These are phyloP conservation scores for Mortierella sp. DNA, from an alignment of 371 early-diverging fungal genomes.

Conservation along the genomic window DNA sequence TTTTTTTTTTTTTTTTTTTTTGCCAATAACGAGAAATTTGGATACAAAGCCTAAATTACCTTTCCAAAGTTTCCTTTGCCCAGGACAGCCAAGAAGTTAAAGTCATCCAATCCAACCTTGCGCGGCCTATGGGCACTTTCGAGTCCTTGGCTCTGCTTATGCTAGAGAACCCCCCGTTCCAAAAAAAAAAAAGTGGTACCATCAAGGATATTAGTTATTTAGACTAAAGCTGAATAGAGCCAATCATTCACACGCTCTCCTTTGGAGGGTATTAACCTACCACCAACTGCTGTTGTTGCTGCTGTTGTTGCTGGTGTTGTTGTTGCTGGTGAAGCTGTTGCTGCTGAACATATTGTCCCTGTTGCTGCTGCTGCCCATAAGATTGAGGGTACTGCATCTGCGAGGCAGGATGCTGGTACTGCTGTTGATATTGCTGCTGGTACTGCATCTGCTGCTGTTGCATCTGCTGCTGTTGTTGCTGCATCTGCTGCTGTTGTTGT, in stretches of 20 bases:
- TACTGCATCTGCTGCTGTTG: conserved; percentile 31
- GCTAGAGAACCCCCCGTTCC: conserved; percentile 6
- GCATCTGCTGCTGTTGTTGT: conserved; percentile 32
- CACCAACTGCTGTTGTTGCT: conserved; percentile 16
- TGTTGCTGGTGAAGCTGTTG: conserved; percentile 36
- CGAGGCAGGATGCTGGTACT: conserved; percentile 10
- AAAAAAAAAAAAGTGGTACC: no score
- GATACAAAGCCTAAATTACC: conserved; percentile 56
- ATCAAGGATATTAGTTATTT: no score
- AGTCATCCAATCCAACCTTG: conserved; percentile 76
- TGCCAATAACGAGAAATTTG: conserved; percentile 21
- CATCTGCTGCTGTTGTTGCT: conserved; percentile 26
- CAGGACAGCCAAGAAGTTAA: conserved; percentile 91
- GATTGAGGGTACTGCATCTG: conserved; percentile 40
- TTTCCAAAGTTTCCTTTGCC: conserved; percentile 99
- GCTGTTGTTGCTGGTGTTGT: conserved; percentile 25
- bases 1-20: no score
- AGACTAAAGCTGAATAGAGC: no score
- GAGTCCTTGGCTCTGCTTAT: no score
- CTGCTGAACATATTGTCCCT: conserved; percentile 43
- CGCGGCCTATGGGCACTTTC: conserved; percentile 36
- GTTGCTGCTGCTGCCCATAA: conserved; percentile 42
- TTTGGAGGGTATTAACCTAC: conserved; percentile 8
- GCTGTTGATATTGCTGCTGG: conserved; percentile 36
- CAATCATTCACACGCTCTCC: conserved; percentile 1